Conservation (phyloP, 1,284 basidiomycete species). For the Pholiota adiposa region DNA sequence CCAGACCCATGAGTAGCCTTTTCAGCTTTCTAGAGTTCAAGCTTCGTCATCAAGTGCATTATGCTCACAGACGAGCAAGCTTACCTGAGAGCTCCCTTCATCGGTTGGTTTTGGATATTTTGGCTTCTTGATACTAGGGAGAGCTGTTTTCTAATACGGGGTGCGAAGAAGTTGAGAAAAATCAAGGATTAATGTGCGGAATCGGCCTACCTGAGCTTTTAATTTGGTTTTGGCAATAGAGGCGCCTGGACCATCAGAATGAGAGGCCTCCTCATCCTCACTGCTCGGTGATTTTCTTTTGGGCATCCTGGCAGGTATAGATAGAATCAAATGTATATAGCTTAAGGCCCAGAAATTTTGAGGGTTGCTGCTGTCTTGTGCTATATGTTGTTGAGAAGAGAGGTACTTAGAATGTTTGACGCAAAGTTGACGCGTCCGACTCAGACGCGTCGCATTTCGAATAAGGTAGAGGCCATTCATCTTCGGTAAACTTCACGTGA, state of each 20-base stretch:
- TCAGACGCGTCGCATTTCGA: slow-evolving; percentile 20
- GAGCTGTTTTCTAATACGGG: neutral
- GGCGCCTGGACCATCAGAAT: slow-evolving; percentile 5
- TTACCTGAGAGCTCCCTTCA: neutral
- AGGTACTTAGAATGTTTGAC: too few species aligned
- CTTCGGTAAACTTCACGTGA: too few species aligned
- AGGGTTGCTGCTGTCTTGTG: too few species aligned
- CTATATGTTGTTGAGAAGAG: too few species aligned
- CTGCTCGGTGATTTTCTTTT: slow-evolving; percentile 36
- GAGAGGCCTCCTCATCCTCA: slow-evolving; percentile 6
- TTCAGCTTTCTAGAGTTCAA: too few species aligned
- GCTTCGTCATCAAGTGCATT: too few species aligned
- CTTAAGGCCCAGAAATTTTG: neutral
- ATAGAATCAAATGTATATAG: too few species aligned
- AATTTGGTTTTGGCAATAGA: neutral
- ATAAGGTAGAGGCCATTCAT: too few species aligned
- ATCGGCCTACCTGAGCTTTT: neutral
- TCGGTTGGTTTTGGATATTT: neutral
- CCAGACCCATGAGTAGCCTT: neutral
- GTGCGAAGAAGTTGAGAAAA: neutral
- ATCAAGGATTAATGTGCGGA: neutral
- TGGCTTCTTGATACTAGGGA: slow-evolving; percentile 2
- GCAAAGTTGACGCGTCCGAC: neutral
- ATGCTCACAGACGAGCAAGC: neutral
- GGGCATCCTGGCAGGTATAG: slow-evolving; percentile 28